Evolutionary conservation across 331 rosid genomes (phyloP).

Genomic region (Rhamnella rubrinervis): DNA sequence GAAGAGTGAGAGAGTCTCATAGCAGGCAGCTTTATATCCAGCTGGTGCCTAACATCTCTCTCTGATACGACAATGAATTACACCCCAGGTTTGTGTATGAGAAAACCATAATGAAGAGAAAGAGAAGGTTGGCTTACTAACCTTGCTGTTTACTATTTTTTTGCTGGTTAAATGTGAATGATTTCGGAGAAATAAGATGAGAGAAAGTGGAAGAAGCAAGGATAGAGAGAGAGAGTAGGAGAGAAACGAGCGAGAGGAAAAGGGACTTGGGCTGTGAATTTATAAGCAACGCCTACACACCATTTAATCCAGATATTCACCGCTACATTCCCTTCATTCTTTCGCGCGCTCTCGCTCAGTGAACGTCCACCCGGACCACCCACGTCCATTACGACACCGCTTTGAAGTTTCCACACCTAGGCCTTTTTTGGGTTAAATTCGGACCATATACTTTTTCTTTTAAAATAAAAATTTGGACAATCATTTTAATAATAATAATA

Average conservation of each 20-base stretch:
- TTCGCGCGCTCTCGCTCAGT: not conserved
- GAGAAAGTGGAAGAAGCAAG: not conserved
- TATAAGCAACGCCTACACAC: slow-evolving; percentile 27
- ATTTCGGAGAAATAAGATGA: not conserved
- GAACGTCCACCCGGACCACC: not conserved
- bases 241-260: not conserved
- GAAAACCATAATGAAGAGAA: not conserved
- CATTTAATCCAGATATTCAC: not conserved
- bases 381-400: slow-evolving; percentile 12
- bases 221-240: not conserved
- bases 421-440: no score
- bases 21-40: not conserved
- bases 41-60: no score
- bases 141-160: not conserved
- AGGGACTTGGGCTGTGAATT: slow-evolving; percentile 9
- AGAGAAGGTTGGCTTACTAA: not conserved
- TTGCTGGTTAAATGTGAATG: no score
- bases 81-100: no score
- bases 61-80: no score
- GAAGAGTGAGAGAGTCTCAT: not conserved
- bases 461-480: no score
- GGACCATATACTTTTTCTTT: no score
- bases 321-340: slow-evolving; percentile 12
- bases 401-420: not conserved
- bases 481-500: no score